Base-by-base conservation (phyloP, 2,329 filamentous ascomycete species). In the Coniella lustricola region DNA sequence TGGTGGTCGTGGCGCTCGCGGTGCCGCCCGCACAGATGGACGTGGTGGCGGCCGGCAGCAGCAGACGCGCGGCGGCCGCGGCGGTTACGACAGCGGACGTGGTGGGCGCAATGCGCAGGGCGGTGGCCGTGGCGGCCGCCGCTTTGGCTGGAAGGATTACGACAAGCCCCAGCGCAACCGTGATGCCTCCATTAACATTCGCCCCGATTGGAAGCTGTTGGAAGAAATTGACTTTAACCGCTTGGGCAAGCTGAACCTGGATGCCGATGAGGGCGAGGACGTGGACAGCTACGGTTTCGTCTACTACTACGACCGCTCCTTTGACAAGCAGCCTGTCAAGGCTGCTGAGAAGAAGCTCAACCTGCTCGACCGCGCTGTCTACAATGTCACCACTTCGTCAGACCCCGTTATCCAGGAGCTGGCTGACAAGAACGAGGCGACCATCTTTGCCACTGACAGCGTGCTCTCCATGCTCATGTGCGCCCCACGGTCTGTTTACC, bases 381-480 rank as follows among this genome's bases (percentile, higher is more conserved):
- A 97, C 79, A 98, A 97, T 64, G 91, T 97, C 64, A 95, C 91
- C 49, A 97, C 93, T 10, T 94, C 91, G 20, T 89, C 87, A 59
- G 93, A 98, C 66, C 93, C 93, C 40, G 81, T 98, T 61, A 95
- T 98, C 65, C 91, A 97, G 73, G 91, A 97, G 66, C 81, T 97
- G 48, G 87, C 93, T 55, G 91, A 97, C 61, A 94, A 90, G 75
- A 83, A 95, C 63, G 90, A 96, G 72, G 93, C 90, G 40, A 93
- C 88, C 59, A 91, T 98, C 63, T 98, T 97, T 64, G 90, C 93
- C 55, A 96, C 93, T 38, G 90, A 96, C 69, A 95, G 85, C 71
- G 90, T 98, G 61, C 81, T 98, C 52, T 97, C 91, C 57, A 97
- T 96, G 90, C 84, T 98, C 61, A 98, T 98, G 93, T 98, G 93